phyloP scores from a whole-genome alignment of 2,329 filamentous ascomycete genomes.

The Microdochium bolleyi region DNA sequence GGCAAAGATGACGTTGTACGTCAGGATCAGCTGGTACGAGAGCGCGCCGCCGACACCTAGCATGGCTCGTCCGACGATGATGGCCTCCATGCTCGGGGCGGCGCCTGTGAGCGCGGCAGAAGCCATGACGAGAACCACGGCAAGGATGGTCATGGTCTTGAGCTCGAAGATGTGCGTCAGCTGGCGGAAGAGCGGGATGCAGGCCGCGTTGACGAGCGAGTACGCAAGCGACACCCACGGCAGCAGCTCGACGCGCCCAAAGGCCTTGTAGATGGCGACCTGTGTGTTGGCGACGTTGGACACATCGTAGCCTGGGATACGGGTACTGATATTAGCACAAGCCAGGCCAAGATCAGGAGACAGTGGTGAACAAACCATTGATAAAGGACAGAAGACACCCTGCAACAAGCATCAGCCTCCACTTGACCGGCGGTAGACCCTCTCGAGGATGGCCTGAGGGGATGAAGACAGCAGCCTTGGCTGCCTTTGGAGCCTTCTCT shows the following conservation, averaged over 20 bases:
- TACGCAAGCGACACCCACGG: conserved; percentile 30
- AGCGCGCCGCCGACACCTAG: conserved; percentile 21
- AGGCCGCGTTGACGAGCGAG: conserved; percentile 22
- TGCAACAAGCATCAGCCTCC: conserved; percentile 9
- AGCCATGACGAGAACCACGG: conserved; percentile 16
- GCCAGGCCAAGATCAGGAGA: neutral
- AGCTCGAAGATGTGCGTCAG: conserved; percentile 23
- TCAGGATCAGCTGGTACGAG: conserved; percentile 19
- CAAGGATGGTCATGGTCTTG: conserved; percentile 16
- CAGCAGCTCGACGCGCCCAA: conserved; percentile 26
- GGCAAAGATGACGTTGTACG: conserved; percentile 13
- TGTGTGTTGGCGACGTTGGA: conserved; percentile 47
- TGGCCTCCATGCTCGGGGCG: conserved; percentile 15
- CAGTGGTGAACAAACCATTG: conserved; percentile 6
- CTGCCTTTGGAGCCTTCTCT: neutral
- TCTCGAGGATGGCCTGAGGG: neutral
- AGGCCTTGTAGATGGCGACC: conserved; percentile 45
- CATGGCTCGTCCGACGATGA: conserved; percentile 23
- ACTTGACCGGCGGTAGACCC: conserved; percentile 10
- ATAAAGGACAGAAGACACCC: conserved; percentile 11
- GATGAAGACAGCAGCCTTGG: neutral
- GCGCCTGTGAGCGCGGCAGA: conserved; percentile 20
- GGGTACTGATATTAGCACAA: neutral
- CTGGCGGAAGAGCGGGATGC: conserved; percentile 23
- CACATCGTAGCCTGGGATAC: conserved; percentile 27